Conservation (phyloP, 345 rosid genomes). For the Zanthoxylum bungeanum region DNA sequence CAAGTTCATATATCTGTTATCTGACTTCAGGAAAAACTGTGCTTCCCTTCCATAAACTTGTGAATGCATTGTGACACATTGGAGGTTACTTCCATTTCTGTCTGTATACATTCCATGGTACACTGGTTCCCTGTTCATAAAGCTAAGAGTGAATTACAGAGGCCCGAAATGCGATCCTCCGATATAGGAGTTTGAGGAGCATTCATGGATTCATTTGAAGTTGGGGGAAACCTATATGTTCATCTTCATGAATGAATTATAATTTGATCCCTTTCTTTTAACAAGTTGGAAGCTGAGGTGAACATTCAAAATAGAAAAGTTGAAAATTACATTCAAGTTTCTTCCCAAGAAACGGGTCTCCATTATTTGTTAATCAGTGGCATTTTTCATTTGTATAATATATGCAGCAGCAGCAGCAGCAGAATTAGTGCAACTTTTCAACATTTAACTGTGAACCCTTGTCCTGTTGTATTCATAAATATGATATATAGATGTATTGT, state of each 20-base stretch:
- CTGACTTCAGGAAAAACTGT: constrained; percentile 26
- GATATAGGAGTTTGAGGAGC: constrained; percentile 24
- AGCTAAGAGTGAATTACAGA: constrained; percentile 29
- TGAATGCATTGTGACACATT: constrained; percentile 20
- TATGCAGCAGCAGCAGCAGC: background rate
- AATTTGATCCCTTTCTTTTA: constrained; percentile 20
- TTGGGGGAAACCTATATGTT: constrained; percentile 21
- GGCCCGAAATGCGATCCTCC: constrained; percentile 24
- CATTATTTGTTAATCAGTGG: constrained; percentile 3
- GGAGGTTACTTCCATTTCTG: constrained; percentile 32
- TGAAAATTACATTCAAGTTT: background rate
- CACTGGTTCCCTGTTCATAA: constrained; percentile 16
- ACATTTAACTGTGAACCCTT: too few relatives aligned
- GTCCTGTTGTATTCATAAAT: too few relatives aligned
- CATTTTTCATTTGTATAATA: background rate
- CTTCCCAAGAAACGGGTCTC: background rate
- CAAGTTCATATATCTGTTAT: constrained; percentile 30
- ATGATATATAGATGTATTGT: too few relatives aligned
- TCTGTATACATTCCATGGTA: constrained; percentile 22
- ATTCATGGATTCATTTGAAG: constrained; percentile 10
- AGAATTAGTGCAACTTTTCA: background rate
- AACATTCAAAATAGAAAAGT: constrained; percentile 18
- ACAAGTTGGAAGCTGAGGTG: constrained; percentile 20
- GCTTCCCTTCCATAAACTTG: constrained; percentile 26
- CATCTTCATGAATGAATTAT: constrained; percentile 24